These are phyloP conservation scores for Durusdinium trenchii DNA, from an alignment of 73 alveolate species.

Conservation along the genomic window DNA sequence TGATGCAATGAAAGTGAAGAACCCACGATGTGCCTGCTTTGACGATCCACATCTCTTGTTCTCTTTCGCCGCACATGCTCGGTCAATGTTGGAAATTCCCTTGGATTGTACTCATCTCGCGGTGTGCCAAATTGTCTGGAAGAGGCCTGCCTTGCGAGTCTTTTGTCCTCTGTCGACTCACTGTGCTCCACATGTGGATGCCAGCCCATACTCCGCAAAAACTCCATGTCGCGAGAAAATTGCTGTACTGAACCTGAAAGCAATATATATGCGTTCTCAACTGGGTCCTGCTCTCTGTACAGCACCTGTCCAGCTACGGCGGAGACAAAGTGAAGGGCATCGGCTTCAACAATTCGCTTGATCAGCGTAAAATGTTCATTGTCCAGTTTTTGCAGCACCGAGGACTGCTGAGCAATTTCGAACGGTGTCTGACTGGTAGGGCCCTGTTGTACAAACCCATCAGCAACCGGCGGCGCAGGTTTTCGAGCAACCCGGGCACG, in stretches of 20 bases:
- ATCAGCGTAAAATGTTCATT: neutral
- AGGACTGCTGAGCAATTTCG: constrained; percentile 21
- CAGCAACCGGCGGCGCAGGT: neutral
- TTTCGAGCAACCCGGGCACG: constrained; percentile 51
- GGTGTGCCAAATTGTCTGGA: neutral
- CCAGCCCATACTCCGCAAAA: constrained; percentile 46
- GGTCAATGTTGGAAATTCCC: neutral
- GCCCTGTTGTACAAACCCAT: constrained; percentile 48
- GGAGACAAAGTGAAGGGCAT: constrained; percentile 55
- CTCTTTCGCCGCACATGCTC: constrained; percentile 33
- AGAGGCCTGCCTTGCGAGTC: neutral
- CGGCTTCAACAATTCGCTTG: constrained; percentile 24
- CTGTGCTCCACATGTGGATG: constrained; percentile 2
- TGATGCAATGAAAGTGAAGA: neutral
- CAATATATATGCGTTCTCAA: constrained; percentile 32
- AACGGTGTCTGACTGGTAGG: constrained; percentile 34
- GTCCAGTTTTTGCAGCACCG: neutral
- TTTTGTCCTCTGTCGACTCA: neutral
- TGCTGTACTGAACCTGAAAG: constrained; percentile 72
- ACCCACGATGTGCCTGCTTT: neutral
- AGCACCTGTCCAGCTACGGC: constrained; percentile 43
- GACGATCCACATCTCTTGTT: neutral
- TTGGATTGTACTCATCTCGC: neutral
- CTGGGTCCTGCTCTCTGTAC: constrained; percentile 35
- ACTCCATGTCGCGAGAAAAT: constrained; percentile 22